Evolutionary conservation across 345 rosid genomes (phyloP), one percentile per base, ranked within the genome.

Genomic region (Lepidium sativum): DNA sequence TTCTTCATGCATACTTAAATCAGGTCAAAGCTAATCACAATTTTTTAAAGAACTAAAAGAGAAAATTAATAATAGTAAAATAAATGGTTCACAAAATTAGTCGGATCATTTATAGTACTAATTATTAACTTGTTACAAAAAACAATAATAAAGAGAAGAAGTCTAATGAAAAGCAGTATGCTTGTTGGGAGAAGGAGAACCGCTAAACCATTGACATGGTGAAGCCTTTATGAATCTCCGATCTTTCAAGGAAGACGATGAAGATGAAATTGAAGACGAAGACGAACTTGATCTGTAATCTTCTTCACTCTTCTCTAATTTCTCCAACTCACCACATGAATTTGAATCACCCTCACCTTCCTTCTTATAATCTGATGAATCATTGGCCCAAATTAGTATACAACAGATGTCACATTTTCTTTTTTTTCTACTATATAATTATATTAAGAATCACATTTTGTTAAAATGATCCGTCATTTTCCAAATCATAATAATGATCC

Each of bases 251-350:
- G 81, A 78, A 14, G 70, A 62, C 4, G 77, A 45, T 1, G 79
- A 51, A 0, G 82, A 73, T 6, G 71, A 72, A 1, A 5, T 27
- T 27, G 31, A 27, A 27, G 31, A 27, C 6, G 82, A 78, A 4
- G 82, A 83, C 16, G 79, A 72, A 63, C 72, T 74, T 14, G 85
- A 82, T 43, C 62, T 54, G 42, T 51, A 59, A 41, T 33, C 62
- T 2, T 72, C 55, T 16, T 37, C 31, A 49, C 21, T 50, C 47
- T 25, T 25, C 17, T 49, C 71, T 4, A 17, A 38, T 58, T 31
- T 59, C 50, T 60, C 67, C 35, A 20, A 2, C 60, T 58, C 76
- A 58, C 40, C 67, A 59, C 50, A 59, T 17, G 76, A 72, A 11
- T 60, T 66, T 35, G 56, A 54, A 45, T 20, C 49, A 25, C 21